phyloP scores from a whole-genome alignment of 805 yeast genomes.

The Myxozyma monticola region DNA sequence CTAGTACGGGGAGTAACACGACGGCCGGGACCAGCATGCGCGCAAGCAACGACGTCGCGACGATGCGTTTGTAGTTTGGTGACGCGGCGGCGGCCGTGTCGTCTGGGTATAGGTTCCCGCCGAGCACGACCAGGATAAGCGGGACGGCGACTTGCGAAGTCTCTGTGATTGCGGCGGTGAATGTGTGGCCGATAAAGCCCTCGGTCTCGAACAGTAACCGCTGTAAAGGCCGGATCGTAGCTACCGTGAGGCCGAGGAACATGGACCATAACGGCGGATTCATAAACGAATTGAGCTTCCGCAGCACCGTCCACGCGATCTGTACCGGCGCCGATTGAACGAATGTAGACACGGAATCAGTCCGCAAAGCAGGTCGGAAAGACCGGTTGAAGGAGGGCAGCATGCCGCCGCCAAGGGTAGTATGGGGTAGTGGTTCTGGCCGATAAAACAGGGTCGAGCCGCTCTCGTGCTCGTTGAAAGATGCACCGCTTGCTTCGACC shows the following conservation, averaged over 20 bases:
- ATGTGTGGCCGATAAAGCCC: slow-evolving; percentile 52
- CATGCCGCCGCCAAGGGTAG: neutral
- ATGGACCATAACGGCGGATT: slow-evolving; percentile 68
- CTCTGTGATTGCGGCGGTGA: slow-evolving; percentile 54
- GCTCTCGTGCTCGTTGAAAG: neutral
- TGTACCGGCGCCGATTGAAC: neutral
- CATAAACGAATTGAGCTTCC: slow-evolving; percentile 47
- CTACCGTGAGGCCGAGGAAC: slow-evolving; percentile 60
- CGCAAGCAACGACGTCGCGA: slow-evolving; percentile 54
- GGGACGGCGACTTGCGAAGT: slow-evolving; percentile 63
- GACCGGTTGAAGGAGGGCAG: slow-evolving; percentile 20
- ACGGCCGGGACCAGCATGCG: slow-evolving; percentile 63
- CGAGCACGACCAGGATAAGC: slow-evolving; percentile 58
- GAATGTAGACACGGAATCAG: neutral
- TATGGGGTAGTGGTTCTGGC: neutral
- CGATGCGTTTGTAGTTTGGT: slow-evolving; percentile 40
- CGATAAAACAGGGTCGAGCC: neutral
- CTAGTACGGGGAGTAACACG: slow-evolving; percentile 54
- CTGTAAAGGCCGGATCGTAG: slow-evolving; percentile 54
- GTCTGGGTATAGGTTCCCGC: slow-evolving; percentile 60
- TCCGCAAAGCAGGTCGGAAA: neutral
- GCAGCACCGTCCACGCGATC: neutral
- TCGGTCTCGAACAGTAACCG: slow-evolving; percentile 46
- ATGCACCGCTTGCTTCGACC: neutral
- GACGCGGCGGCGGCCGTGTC: slow-evolving; percentile 44